phyloP scores from a whole-genome alignment of 2,329 filamentous ascomycete genomes.

The Ascochyta viciae-villosae region DNA sequence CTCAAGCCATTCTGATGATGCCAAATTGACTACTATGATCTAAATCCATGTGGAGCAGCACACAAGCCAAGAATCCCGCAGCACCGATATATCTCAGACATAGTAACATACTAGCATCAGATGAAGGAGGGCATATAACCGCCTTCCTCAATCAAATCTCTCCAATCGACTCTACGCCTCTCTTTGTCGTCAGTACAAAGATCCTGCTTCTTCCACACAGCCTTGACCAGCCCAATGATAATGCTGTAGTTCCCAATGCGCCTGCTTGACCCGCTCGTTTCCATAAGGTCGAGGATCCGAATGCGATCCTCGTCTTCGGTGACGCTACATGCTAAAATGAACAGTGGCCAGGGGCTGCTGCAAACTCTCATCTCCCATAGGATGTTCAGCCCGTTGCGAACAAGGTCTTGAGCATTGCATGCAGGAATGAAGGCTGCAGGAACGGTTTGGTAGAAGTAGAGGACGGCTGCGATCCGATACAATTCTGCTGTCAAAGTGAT shows the following conservation, averaged over 20 bases:
- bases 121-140: constrained; percentile 32
- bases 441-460: constrained; percentile 53
- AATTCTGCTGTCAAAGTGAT: constrained; percentile 58
- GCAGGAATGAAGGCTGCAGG: constrained; percentile 38
- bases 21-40: too few species aligned
- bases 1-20: too few species aligned
- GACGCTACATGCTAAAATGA: constrained; percentile 57
- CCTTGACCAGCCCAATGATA: constrained; percentile 54
- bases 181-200: constrained; percentile 46
- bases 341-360: constrained; percentile 60
- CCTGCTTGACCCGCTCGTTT: constrained; percentile 53
- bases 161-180: constrained; percentile 48
- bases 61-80: too few species aligned
- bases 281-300: constrained; percentile 50
- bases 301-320: constrained; percentile 53
- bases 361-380: constrained; percentile 51
- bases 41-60: too few species aligned
- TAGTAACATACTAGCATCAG: constrained; percentile 16
- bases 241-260: constrained; percentile 57
- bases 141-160: constrained; percentile 45
- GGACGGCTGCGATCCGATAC: constrained; percentile 58
- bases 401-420: constrained; percentile 2
- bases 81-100: too few species aligned
- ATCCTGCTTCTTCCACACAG: constrained; percentile 57
- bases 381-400: constrained; percentile 44